Evolutionary conservation across 2,329 filamentous ascomycete genomes (phyloP), one percentile per base, ranked within the genome.

Genomic region (Periconia sp.): DNA sequence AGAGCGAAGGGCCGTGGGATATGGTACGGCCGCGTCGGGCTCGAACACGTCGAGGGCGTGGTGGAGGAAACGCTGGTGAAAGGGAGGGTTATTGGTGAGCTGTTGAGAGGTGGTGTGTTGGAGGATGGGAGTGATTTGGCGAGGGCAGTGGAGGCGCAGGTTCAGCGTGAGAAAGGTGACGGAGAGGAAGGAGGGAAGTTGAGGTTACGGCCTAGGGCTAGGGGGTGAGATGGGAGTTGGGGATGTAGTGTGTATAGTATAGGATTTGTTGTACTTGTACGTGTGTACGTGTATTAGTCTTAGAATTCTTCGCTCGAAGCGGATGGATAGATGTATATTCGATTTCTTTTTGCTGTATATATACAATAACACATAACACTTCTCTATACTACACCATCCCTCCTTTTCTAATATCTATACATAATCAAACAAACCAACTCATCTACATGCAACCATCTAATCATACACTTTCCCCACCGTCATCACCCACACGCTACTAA

Each of bases 1-100:
- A 27, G 23, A 8, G 23, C 5, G 8, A 27, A 27, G 5, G 23
- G 23, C 5, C 3, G 23, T 3, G 23, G 23, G 23, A 82, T 94
- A 2, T 94, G 90, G 90, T 94, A 94, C 70, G 90, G 90, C 0
- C 77, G 90, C 41, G 87, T 94, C 1, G 87, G 88, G 60, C 87
- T 89, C 3, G 82, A 80, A 65, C 83, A 93, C 69, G 89, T 92
- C 0, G 87, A 92, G 67, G 90, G 90, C 0, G 83, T 94, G 45
- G 80, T 94, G 6, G 75, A 79, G 18, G 86, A 91, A 77, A 93
- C 90, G 6, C 75, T 94, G 1, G 43, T 85, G 7, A 78, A 79
- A 20, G 89, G 90, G 0, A 84, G 79, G 30, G 81, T 94, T 0
- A 84, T 94, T 30, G 78, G 77, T 27, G 87, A 92, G 56, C 76